Percentiles rank a stretch among this genome's conserved stretches.
Evolutionary conservation across 2,329 filamentous ascomycete genomes (phyloP).

Genomic region (Diplodia corticola): DNA sequence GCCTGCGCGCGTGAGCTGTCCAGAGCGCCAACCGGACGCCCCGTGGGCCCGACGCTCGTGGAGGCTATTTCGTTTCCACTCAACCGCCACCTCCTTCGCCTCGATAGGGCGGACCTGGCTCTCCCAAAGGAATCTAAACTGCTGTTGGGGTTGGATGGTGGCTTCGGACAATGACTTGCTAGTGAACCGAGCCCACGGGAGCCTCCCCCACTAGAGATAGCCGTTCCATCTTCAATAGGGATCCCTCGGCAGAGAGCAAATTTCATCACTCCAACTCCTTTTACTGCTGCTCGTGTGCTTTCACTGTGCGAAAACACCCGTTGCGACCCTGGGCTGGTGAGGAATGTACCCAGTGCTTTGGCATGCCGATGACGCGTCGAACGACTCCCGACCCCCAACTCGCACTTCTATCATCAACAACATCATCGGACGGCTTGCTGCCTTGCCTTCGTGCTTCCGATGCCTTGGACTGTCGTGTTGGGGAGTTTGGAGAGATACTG

Average conservation of each 20-base stretch:
- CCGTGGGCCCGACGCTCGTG: background rate
- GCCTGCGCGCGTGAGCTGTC: conserved; percentile 3
- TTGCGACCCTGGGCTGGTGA: background rate
- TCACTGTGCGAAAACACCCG: background rate
- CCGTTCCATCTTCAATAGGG: conserved; percentile 4
- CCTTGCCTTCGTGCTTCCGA: background rate
- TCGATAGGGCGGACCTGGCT: background rate
- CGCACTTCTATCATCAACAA: background rate
- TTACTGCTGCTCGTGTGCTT: background rate
- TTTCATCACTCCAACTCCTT: background rate
- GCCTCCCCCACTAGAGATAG: conserved; percentile 17
- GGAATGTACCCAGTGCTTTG: background rate
- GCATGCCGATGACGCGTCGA: conserved; percentile 2
- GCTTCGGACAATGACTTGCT: conserved; percentile 18
- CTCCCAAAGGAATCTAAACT: background rate
- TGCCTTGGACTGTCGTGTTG: background rate
- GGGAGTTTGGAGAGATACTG: conserved; percentile 33
- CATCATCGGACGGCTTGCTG: background rate
- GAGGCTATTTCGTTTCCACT: background rate
- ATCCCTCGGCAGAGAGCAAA: conserved; percentile 8
- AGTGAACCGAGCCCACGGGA: conserved; percentile 20
- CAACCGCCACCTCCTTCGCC: background rate
- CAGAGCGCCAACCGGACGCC: background rate
- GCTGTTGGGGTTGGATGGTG: conserved; percentile 11
- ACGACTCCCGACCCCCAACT: background rate